Percentiles rank a stretch among this genome's conserved stretches.
phyloP scores from a whole-genome alignment of 2,329 filamentous ascomycete genomes.

The Lasiodiplodia sp. region DNA sequence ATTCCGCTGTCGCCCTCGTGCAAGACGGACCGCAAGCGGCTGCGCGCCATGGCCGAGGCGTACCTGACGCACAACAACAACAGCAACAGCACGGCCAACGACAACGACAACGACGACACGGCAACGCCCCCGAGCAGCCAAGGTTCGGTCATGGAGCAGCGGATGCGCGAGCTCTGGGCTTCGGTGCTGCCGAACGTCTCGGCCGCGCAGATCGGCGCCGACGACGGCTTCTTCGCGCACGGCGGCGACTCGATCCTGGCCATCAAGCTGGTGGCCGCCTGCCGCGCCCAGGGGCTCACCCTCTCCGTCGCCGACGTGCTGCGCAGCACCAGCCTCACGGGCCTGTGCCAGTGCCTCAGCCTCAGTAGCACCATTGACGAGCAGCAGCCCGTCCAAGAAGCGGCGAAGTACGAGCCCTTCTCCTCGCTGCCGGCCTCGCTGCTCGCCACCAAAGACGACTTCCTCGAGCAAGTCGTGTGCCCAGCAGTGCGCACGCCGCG shows the following conservation, averaged over 20 bases:
- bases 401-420: background rate
- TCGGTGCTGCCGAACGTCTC: constrained; percentile 32
- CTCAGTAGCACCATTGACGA: background rate
- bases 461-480: constrained; percentile 4
- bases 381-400: background rate
- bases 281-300: background rate
- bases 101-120: constrained; percentile 48
- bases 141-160: background rate
- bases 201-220: constrained; percentile 37
- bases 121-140: constrained; percentile 54
- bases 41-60: constrained; percentile 33
- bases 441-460: constrained; percentile 1
- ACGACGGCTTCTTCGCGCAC: constrained; percentile 50
- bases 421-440: background rate
- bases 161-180: constrained; percentile 42
- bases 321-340: constrained; percentile 6
- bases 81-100: constrained; percentile 35
- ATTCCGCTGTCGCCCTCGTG: constrained; percentile 45
- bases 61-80: background rate
- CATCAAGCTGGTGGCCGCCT: constrained; percentile 19
- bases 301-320: constrained; percentile 19
- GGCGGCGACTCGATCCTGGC: constrained; percentile 47
- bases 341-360: background rate
- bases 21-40: constrained; percentile 41
- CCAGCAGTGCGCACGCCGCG: background rate